Conservation (phyloP, 805 yeast genomes). For the Candida coleopterorum region DNA sequence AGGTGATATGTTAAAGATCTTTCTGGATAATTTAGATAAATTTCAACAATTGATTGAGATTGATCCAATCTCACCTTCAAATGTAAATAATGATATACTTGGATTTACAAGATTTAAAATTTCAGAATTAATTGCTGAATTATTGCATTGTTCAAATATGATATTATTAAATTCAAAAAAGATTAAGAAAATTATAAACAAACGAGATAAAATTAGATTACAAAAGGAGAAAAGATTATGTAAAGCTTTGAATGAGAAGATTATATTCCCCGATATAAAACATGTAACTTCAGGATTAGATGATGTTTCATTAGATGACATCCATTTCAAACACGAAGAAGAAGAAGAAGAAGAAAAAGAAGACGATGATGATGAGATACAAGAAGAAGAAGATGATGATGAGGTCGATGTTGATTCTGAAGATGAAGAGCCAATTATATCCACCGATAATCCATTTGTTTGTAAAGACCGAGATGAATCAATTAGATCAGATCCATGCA, state of each 20-base stretch:
- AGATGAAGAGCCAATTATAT: slow-evolving; percentile 41
- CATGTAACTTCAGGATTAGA: slow-evolving; percentile 35
- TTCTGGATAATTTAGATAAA: slow-evolving; percentile 67
- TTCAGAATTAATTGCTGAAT: slow-evolving; percentile 89
- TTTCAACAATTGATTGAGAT: slow-evolving; percentile 59
- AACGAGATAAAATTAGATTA: slow-evolving; percentile 62
- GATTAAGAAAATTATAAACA: slow-evolving; percentile 62
- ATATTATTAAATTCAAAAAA: slow-evolving; percentile 73
- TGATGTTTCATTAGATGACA: slow-evolving; percentile 32
- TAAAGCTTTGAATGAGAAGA: slow-evolving; percentile 30
- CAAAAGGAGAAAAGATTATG: slow-evolving; percentile 41
- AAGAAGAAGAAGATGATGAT: slow-evolving; percentile 13
- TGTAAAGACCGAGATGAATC: slow-evolving; percentile 26
- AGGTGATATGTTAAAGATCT: slow-evolving; percentile 76
- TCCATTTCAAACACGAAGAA: slow-evolving; percentile 15
- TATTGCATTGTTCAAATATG: slow-evolving; percentile 97
- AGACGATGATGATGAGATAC: slow-evolving; percentile 35
- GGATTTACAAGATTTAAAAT: slow-evolving; percentile 91
- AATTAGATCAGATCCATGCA: slow-evolving; percentile 55
- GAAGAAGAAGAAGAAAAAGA: slow-evolving; percentile 21
- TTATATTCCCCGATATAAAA: slow-evolving; percentile 21
- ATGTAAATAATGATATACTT: slow-evolving; percentile 44
- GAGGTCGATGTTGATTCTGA: slow-evolving; percentile 26
- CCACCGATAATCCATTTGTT: slow-evolving; percentile 41
- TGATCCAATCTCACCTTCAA: slow-evolving; percentile 21